Conservation (phyloP, 257 asterid species). For the Leonotis leonurus region DNA sequence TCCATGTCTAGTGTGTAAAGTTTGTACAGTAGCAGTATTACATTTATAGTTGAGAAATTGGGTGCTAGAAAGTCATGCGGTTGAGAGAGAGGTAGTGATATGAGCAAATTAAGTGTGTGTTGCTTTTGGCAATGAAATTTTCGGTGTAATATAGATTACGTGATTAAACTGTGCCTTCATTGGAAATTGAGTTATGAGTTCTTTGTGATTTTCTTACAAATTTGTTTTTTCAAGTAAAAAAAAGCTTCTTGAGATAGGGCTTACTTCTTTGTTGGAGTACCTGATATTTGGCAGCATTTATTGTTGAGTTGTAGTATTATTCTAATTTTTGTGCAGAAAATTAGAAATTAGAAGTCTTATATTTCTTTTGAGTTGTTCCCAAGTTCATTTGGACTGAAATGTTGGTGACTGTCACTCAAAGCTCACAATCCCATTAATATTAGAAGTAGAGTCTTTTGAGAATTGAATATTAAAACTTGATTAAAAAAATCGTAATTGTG, state of each 20-base stretch:
- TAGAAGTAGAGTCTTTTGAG: background rate
- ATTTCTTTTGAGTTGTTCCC: background rate
- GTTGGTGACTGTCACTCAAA: background rate
- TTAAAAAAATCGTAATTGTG: background rate
- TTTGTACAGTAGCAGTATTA: too few species aligned
- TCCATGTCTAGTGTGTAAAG: background rate
- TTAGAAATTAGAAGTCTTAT: background rate
- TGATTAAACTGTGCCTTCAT: background rate
- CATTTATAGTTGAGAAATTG: background rate
- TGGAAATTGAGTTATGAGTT: background rate
- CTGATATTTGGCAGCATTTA: background rate
- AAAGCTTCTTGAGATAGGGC: background rate
- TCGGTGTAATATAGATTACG: background rate
- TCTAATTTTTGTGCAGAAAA: background rate
- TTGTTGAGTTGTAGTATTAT: background rate
- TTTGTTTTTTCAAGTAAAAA: background rate
- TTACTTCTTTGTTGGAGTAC: background rate
- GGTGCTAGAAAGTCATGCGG: background rate
- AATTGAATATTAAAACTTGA: too few species aligned
- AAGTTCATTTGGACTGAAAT: background rate
- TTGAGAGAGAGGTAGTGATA: background rate
- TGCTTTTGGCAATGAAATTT: background rate
- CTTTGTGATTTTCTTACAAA: background rate
- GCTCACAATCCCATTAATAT: background rate
- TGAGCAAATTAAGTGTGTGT: background rate